Evolutionary conservation across 1,284 basidiomycete species (phyloP), one percentile per base, ranked within the genome.

Genomic region (Ustilago curta): DNA sequence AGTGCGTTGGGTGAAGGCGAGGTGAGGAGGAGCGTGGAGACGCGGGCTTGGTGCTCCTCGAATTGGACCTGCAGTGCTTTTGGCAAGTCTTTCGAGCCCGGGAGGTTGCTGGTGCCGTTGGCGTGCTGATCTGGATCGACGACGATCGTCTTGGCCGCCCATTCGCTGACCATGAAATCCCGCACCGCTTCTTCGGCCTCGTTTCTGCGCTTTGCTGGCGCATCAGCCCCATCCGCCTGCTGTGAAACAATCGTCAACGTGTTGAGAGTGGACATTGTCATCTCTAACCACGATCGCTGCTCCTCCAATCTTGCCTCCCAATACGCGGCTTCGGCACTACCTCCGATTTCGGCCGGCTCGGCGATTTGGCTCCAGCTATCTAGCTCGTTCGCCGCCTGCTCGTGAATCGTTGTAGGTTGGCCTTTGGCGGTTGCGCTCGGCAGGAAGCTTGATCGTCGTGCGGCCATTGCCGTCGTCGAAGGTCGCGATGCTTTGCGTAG

Each of bases 341-440:
- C 35, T 92, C 94, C 0, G 93, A 96, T n/a, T 92, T 94, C 2
- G 93, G 95, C 79, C 89, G 97, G 51, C 89, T 97, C 76, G 7
- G 69, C 73, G 19, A 71, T 45, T 43, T 76, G 68, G 16, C 57
- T 71, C 73, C 73, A 76, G 8, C 19, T 31, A n/a, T 76, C 73
- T 35, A 76, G 31, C 45, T 70, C 72, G 43, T 40, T 40, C 14
- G 25, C 29, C 27, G 42, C 42, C 27, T 29, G 49, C 43, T 57
- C 62, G 21, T 39, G 44, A 9, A 45, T 53, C 21, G 55, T 51
- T 5, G n/a, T 19, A 1, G 55, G 19, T 7, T 45, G 31, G 40
- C 35, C 35, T 14, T 37, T 37, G 4, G 35, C 31, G 31, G 31
- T 32, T 8, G 31, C 35, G 35, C 54, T 65, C 42, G 47, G 44